phyloP scores from a whole-genome alignment of 352 stramenopile genomes.

The Elongisporangium prolatum region DNA sequence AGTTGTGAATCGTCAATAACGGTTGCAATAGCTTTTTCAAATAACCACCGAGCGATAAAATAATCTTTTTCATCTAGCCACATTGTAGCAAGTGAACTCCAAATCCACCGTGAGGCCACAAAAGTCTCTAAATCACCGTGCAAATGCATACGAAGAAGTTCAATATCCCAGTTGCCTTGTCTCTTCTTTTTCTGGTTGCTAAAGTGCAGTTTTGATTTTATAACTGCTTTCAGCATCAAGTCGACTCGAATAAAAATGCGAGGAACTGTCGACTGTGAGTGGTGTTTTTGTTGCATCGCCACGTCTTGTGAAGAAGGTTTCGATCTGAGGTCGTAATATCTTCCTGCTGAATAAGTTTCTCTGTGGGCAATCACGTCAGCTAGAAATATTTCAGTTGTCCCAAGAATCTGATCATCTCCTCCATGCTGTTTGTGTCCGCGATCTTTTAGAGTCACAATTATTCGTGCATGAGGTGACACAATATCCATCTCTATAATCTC shows the following conservation, averaged over 20 bases:
- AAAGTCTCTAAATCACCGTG: conserved; percentile 51
- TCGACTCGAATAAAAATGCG: neutral
- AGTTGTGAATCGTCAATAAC: neutral
- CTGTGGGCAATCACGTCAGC: neutral
- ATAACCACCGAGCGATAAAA: conserved; percentile 40
- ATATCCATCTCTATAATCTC: conserved; percentile 55
- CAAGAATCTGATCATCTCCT: neutral
- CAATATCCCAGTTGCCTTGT: conserved; percentile 40
- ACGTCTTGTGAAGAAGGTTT: neutral
- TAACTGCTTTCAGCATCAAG: neutral
- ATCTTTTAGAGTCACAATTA: conserved; percentile 43
- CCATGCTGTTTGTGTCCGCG: conserved; percentile 9
- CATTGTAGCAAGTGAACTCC: conserved; percentile 39
- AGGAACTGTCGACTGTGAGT: neutral
- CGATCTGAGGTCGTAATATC: neutral
- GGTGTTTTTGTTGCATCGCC: neutral
- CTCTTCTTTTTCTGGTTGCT: conserved; percentile 4
- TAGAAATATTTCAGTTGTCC: neutral
- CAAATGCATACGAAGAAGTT: conserved; percentile 29
- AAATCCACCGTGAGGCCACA: conserved; percentile 43
- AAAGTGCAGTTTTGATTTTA: neutral
- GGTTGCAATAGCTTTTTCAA: conserved; percentile 18
- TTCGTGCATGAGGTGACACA: conserved; percentile 23
- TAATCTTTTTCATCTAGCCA: conserved; percentile 43
- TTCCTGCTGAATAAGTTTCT: neutral